These are phyloP conservation scores for Fusarium torulosum DNA, from an alignment of 2,329 filamentous ascomycete species.

Conservation along the genomic window DNA sequence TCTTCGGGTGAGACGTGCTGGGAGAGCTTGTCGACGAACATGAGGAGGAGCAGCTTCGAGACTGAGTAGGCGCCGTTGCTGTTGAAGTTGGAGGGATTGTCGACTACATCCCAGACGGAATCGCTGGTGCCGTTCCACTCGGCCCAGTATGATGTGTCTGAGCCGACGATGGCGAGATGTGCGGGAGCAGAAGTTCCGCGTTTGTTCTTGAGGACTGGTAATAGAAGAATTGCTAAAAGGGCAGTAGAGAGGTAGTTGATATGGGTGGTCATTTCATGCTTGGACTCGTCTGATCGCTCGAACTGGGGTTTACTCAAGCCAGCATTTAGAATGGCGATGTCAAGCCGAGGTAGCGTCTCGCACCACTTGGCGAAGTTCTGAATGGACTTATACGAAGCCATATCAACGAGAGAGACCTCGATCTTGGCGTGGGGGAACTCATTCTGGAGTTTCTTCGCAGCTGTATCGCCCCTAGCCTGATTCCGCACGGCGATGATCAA, in stretches of 20 bases:
- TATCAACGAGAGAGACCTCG: conserved; percentile 63
- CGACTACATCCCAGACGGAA: conserved; percentile 36
- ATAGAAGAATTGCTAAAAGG: conserved; percentile 50
- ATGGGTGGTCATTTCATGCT: conserved; percentile 59
- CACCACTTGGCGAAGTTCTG: conserved; percentile 55
- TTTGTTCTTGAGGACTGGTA: conserved; percentile 51
- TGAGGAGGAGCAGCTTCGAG: conserved; percentile 52
- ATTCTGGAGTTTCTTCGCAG: conserved; percentile 42
- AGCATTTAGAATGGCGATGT: conserved; percentile 62
- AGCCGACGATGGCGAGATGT: conserved; percentile 50
- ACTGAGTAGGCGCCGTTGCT: conserved; percentile 28
- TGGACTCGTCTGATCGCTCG: conserved; percentile 46
- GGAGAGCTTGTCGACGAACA: conserved; percentile 55
- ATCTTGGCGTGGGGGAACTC: conserved; percentile 54
- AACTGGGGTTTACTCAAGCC: conserved; percentile 51
- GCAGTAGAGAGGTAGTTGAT: conserved; percentile 56
- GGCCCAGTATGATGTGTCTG: conserved; percentile 50
- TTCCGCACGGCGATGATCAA: conserved; percentile 64
- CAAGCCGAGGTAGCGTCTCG: conserved; percentile 54
- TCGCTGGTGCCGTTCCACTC: conserved; percentile 39
- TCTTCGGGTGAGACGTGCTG: conserved; percentile 55
- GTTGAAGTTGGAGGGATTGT: conserved; percentile 40
- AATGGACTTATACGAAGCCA: conserved; percentile 61
- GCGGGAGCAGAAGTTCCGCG: conserved; percentile 32
- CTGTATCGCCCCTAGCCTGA: conserved; percentile 57